Conservation (phyloP, 768 basidiomycete genomes). For the Agrocybe praecox region DNA sequence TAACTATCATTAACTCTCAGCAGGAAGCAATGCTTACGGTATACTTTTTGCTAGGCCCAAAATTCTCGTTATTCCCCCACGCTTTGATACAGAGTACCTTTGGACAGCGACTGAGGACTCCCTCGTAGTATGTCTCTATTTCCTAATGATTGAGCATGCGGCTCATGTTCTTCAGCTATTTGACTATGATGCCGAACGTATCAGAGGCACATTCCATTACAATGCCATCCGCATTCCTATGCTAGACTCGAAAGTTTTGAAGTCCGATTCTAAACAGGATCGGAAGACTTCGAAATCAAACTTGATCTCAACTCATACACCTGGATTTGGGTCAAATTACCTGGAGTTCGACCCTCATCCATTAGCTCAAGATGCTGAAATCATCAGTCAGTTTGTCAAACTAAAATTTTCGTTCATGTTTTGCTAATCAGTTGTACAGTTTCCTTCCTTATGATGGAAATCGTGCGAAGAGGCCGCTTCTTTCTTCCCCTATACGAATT, state of each 20-base stretch:
- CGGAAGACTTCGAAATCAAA: slow-evolving; percentile 24
- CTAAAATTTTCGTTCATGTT: not conserved
- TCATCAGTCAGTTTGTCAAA: slow-evolving; percentile 44
- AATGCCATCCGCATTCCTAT: slow-evolving; percentile 50
- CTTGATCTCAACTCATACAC: slow-evolving; percentile 52
- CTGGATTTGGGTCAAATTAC: slow-evolving; percentile 57
- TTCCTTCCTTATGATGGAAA: slow-evolving; percentile 67
- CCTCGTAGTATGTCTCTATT: slow-evolving; percentile 43
- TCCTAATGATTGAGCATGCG: not conserved
- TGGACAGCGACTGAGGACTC: slow-evolving; percentile 61
- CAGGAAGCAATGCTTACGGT: not conserved
- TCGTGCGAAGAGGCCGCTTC: slow-evolving; percentile 62
- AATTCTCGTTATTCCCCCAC: slow-evolving; percentile 58
- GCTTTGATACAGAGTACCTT: slow-evolving; percentile 62
- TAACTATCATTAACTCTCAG: slow-evolving; percentile 26
- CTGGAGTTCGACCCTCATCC: slow-evolving; percentile 57
- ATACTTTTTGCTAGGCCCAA: slow-evolving; percentile 44
- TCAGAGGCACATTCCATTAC: slow-evolving; percentile 53
- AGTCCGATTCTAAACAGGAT: slow-evolving; percentile 17
- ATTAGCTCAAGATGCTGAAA: slow-evolving; percentile 49
- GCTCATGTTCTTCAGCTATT: slow-evolving; percentile 40
- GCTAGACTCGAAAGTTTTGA: slow-evolving; percentile 25
- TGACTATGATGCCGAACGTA: slow-evolving; percentile 51
- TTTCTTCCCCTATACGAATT: slow-evolving; percentile 48
- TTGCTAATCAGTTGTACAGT: slow-evolving; percentile 34